Base-by-base conservation (phyloP, 2,329 filamentous ascomycete genomes). In the Elsinoe batatas region DNA sequence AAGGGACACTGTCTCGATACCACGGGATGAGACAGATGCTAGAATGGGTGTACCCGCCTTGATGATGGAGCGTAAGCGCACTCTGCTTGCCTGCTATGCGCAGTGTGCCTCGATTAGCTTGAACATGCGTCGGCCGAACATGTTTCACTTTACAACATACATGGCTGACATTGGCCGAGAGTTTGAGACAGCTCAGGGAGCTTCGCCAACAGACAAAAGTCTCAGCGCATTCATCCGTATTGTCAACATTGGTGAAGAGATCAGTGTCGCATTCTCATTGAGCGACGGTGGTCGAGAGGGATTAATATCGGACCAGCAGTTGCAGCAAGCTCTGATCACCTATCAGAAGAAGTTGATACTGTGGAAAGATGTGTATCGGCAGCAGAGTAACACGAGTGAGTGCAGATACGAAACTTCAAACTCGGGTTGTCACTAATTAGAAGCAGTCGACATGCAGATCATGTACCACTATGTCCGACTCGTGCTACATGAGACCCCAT, bases 401-500 rank as follows among this genome's bases (percentile, higher is more conserved):
- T 43, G 1, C 20, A 26, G 26, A 30, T 7, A 30, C 8, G 26
- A 55, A 13, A 42, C n/a, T 53, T 57, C 65, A 83, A 83, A 79
- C n/a, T 76, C 22, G 7, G 26, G 26, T 30, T 2, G 26, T 30
- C 26, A 30, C 26, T 30, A 8, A 30, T 7, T 8, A 8, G 7
- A 30, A 30, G 7, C 42, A 55, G 53, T 46, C 11, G 53, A 55
- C 17, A 30, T 55, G 44, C 71, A 73, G 15, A 77, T 89, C 61
- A 79, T 79, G 58, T 82, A 87, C 61, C 74, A 83, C 60, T 78
- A 85, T 1, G 67, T 88, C 35, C 84, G 77, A 59, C 72, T 91
- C 2, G 89, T 87, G 65, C 83, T 90, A 73, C 84, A 91, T 66
- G 87, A 91, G 68, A 80, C 87, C 54, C 82, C 80, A 2, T 79